Evolutionary conservation across 2,329 filamentous ascomycete genomes (phyloP).

Genomic region (Arthrobotrys conoides): DNA sequence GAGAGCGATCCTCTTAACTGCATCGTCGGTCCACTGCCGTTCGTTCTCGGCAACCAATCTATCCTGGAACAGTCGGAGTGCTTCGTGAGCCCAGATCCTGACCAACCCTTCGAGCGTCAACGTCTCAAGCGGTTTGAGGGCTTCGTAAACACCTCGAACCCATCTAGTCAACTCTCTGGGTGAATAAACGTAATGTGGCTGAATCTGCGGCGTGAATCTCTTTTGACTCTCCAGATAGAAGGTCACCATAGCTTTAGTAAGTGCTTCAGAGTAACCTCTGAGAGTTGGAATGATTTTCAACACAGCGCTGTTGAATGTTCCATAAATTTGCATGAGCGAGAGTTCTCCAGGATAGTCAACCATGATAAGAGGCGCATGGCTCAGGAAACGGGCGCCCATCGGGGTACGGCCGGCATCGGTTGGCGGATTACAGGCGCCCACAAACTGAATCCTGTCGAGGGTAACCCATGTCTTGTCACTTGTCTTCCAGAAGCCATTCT

Average conservation of each 20-base stretch:
- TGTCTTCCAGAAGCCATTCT: slow-evolving; percentile 99
- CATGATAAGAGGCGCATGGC: slow-evolving; percentile 99
- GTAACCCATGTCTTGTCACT: slow-evolving; percentile 98
- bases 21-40: slow-evolving; percentile 92
- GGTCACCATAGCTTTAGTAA: slow-evolving; percentile 97
- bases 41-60: slow-evolving; percentile 95
- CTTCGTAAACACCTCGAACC: slow-evolving; percentile 97
- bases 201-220: slow-evolving; percentile 94
- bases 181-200: slow-evolving; percentile 99
- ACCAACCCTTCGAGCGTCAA: slow-evolving; percentile 91
- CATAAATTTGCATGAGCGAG: slow-evolving; percentile 96
- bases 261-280: slow-evolving; percentile 92
- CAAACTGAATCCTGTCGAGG: slow-evolving; percentile 97
- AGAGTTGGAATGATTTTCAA: slow-evolving; percentile 96
- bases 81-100: slow-evolving; percentile 98
- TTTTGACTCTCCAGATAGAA: slow-evolving; percentile 96
- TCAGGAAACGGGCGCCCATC: slow-evolving; percentile 91
- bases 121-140: slow-evolving; percentile 90
- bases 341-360: slow-evolving; percentile 98
- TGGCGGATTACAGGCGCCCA: slow-evolving; percentile 97
- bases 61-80: slow-evolving; percentile 95
- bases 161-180: slow-evolving; percentile 97
- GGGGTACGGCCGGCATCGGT: slow-evolving; percentile 97
- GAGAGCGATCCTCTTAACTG: slow-evolving; percentile 85
- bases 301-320: slow-evolving; percentile 95